phyloP scores from a whole-genome alignment of 345 rosid species.

The Lenwebbia sp. region DNA sequence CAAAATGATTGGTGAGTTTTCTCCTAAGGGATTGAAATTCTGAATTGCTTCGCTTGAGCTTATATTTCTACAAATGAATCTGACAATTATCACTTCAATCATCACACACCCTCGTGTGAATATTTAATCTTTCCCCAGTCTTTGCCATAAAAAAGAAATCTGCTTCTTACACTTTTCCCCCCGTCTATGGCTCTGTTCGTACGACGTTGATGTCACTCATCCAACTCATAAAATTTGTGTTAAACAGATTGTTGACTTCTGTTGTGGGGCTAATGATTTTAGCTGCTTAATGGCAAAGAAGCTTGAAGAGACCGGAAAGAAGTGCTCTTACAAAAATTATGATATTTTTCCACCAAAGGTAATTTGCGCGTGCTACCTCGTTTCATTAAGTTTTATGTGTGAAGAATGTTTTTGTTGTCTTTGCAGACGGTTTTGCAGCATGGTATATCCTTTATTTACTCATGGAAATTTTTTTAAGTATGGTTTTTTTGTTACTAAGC shows the following conservation, averaged over 20 bases:
- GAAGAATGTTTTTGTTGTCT: background rate
- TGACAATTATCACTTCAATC: background rate
- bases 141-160: background rate
- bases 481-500: background rate
- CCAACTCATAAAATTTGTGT: background rate
- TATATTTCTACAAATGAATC: background rate
- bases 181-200: too few relatives aligned
- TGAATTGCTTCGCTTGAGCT: background rate
- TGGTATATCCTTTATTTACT: background rate
- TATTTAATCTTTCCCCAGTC: background rate
- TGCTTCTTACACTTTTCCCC: too few relatives aligned
- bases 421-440: background rate
- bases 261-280: conserved; percentile 93
- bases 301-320: too few relatives aligned
- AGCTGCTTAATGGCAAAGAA: conserved; percentile 63
- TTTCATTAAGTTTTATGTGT: background rate
- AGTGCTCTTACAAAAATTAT: conserved; percentile 62
- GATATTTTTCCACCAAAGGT: conserved; percentile 69
- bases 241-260: conserved; percentile 83
- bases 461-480: background rate
- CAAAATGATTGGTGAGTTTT: too few relatives aligned
- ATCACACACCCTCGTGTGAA: too few relatives aligned
- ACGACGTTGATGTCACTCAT: background rate
- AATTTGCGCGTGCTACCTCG: background rate
- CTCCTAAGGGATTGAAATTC: background rate